These are phyloP conservation scores for Jacaranda copaia DNA, from an alignment of 257 asterid genomes.

Conservation along the genomic window DNA sequence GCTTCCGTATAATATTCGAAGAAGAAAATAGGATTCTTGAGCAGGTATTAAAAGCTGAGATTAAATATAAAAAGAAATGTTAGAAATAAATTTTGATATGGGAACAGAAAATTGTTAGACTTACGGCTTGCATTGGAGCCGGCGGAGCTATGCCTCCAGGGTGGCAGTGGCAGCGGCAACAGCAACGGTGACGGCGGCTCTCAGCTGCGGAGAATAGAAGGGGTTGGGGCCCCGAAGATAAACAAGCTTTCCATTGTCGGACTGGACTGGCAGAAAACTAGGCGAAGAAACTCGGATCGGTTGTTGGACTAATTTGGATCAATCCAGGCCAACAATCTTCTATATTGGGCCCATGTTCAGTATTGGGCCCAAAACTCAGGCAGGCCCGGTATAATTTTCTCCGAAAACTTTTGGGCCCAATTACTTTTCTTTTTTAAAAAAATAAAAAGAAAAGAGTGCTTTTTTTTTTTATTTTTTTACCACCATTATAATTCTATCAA, in stretches of 20 bases:
- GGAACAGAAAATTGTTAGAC: neutral
- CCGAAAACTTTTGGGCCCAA: too few relatives aligned
- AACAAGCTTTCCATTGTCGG: neutral
- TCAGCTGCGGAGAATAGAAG: conserved; percentile 27
- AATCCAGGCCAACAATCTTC: conserved; percentile 10
- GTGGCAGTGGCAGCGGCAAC: conserved; percentile 9
- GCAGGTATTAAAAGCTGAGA: conserved; percentile 57
- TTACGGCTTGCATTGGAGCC: conserved; percentile 47
- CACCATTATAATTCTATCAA: too few relatives aligned
- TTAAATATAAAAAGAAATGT: conserved; percentile 5
- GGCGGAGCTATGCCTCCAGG: conserved; percentile 33
- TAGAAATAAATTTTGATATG: neutral
- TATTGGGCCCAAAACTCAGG: too few relatives aligned
- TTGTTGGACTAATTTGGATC: neutral
- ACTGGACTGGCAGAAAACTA: neutral
- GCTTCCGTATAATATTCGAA: conserved; percentile 65
- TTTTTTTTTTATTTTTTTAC: too few relatives aligned
- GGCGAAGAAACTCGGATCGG: neutral
- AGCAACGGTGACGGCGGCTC: conserved; percentile 33
- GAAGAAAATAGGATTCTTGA: conserved; percentile 64
- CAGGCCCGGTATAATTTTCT: too few relatives aligned
- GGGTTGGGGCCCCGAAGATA: conserved; percentile 9
- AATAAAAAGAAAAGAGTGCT: too few relatives aligned
- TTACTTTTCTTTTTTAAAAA: too few relatives aligned
- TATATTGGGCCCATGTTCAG: too few relatives aligned